Percentiles rank a stretch among this genome's conserved stretches.
These are phyloP conservation scores for Starmerella bombicola DNA, from an alignment of 805 yeast genomes.

Conservation along the genomic window DNA sequence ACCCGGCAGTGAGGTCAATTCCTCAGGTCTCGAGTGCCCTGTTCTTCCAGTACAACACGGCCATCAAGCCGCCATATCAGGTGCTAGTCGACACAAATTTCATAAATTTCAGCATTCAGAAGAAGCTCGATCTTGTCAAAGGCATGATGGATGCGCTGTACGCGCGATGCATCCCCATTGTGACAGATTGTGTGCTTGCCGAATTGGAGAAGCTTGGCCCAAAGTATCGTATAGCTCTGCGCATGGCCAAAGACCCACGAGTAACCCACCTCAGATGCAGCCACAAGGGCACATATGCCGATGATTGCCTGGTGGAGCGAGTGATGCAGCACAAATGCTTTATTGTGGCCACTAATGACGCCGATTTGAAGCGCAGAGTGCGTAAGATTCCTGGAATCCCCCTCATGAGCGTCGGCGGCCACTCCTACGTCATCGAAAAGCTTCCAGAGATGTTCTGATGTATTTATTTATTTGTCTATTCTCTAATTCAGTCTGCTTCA, in stretches of 20 bases:
- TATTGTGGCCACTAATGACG: slow-evolving; percentile 96
- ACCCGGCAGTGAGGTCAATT: slow-evolving; percentile 55
- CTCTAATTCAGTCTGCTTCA: no score
- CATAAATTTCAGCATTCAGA: slow-evolving; percentile 90
- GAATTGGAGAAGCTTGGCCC: slow-evolving; percentile 95
- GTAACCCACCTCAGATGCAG: slow-evolving; percentile 75
- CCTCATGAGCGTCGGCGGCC: slow-evolving; percentile 89
- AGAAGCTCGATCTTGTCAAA: slow-evolving; percentile 84
- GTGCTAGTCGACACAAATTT: slow-evolving; percentile 93
- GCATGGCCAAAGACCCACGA: slow-evolving; percentile 87
- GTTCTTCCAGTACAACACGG: slow-evolving; percentile 85
- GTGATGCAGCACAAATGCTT: slow-evolving; percentile 94
- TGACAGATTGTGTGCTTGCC: slow-evolving; percentile 97
- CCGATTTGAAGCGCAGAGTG: slow-evolving; percentile 83
- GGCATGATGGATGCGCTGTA: slow-evolving; percentile 94
- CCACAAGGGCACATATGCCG: slow-evolving; percentile 95
- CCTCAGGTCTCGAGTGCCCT: slow-evolving; percentile 95
- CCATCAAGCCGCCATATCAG: slow-evolving; percentile 97
- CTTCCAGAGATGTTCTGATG: slow-evolving; percentile 63
- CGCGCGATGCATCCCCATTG: slow-evolving; percentile 90
- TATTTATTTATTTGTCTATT: slow-evolving; percentile 6
- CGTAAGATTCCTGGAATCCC: slow-evolving; percentile 98
- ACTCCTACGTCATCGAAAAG: slow-evolving; percentile 82
- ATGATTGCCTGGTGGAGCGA: slow-evolving; percentile 88
- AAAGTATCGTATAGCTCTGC: slow-evolving; percentile 81